Conservation (phyloP, 176 grass and related monocot species). For the Coix lacrymajobi region DNA sequence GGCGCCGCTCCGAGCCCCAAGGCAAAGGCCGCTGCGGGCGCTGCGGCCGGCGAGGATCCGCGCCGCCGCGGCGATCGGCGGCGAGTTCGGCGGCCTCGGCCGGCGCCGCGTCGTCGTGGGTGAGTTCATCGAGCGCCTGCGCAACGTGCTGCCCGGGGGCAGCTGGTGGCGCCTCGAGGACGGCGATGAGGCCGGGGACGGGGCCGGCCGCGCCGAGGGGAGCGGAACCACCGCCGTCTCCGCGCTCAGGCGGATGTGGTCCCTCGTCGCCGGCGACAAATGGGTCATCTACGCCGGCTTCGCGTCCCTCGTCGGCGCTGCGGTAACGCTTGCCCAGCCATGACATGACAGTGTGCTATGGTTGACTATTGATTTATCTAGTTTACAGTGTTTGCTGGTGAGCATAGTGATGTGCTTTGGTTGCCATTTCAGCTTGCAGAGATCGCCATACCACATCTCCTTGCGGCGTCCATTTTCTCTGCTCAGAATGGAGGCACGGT, state of each 20-base stretch:
- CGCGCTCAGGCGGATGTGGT: slow-evolving; percentile 81
- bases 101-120: slow-evolving; percentile 32
- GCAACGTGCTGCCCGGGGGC: slow-evolving; percentile 71
- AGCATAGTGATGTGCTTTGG: neutral
- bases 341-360: neutral
- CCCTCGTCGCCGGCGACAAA: slow-evolving; percentile 59
- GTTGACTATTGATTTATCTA: neutral
- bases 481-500: slow-evolving; percentile 67
- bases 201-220: slow-evolving; percentile 35
- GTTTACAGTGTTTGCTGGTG: slow-evolving; percentile 22
- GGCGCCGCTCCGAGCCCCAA: neutral
- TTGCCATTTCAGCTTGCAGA: slow-evolving; percentile 66
- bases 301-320: slow-evolving; percentile 62
- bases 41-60: slow-evolving; percentile 14
- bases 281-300: slow-evolving; percentile 77
- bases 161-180: slow-evolving; percentile 90
- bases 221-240: slow-evolving; percentile 55
- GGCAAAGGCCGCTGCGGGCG: neutral
- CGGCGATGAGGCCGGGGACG: slow-evolving; percentile 29
- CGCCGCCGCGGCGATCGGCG: slow-evolving; percentile 26
- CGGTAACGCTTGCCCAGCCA: slow-evolving; percentile 44
- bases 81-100: slow-evolving; percentile 24
- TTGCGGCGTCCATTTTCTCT: slow-evolving; percentile 88
- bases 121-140: slow-evolving; percentile 48
- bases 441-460: slow-evolving; percentile 93